A percentile compares a stretch with the other conserved stretches of the same genome.
Evolutionary conservation across 2,329 filamentous ascomycete genomes (phyloP).

Genomic region (Verticillium nubilum): DNA sequence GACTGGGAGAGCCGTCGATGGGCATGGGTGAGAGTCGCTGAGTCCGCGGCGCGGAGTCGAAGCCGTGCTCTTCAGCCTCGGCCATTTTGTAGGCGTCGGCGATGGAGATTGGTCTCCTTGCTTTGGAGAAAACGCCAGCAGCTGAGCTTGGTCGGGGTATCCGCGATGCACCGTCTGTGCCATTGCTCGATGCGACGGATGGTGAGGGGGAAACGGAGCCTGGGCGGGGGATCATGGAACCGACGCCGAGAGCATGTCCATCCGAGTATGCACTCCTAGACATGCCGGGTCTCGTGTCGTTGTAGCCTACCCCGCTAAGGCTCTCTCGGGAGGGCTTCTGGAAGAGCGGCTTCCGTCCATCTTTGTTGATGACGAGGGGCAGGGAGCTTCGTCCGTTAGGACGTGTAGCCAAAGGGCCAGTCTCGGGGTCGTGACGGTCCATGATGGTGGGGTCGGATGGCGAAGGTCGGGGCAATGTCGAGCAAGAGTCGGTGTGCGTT

Average conservation of each 20-base stretch:
- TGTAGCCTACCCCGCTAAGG: background rate
- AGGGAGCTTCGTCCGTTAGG: constrained; percentile 11
- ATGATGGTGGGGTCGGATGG: constrained; percentile 10
- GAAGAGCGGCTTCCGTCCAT: constrained; percentile 36
- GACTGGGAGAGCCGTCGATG: constrained; percentile 43
- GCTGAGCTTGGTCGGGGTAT: constrained; percentile 24
- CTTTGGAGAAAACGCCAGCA: constrained; percentile 11
- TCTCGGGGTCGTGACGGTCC: constrained; percentile 16
- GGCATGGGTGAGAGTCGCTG: constrained; percentile 14
- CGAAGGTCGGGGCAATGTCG: background rate
- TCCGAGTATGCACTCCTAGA: constrained; percentile 12
- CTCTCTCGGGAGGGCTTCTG: constrained; percentile 15
- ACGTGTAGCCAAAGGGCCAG: constrained; percentile 12
- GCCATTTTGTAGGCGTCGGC: constrained; percentile 35
- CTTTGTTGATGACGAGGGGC: constrained; percentile 29
- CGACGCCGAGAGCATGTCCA: constrained; percentile 12
- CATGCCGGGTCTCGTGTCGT: constrained; percentile 8
- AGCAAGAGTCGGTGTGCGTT: constrained; percentile 2
- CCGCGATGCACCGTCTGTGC: constrained; percentile 15
- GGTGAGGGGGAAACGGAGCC: constrained; percentile 11
- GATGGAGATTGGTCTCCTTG: constrained; percentile 29
- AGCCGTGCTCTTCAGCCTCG: constrained; percentile 25
- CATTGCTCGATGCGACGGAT: constrained; percentile 9
- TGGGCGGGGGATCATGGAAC: constrained; percentile 15
- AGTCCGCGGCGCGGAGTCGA: constrained; percentile 18